A percentile compares a stretch with the other conserved stretches of the same genome.
phyloP scores from a whole-genome alignment of 176 grass and related monocot species.

The Aegilops bicornis region DNA sequence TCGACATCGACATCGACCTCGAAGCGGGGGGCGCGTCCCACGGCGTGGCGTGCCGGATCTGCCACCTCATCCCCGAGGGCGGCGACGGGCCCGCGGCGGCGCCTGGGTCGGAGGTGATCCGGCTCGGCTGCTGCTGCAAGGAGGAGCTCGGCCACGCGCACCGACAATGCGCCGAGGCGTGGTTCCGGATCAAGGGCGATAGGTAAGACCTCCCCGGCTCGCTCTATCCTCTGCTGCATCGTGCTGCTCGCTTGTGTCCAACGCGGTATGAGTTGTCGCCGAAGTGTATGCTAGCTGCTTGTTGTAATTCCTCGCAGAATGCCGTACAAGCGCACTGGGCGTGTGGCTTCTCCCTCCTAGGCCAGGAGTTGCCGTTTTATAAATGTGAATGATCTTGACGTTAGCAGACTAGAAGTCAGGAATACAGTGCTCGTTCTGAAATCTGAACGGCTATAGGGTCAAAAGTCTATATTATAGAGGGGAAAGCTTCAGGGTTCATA shows the following conservation, averaged over 20 bases:
- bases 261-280: background rate
- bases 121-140: conserved; percentile 70
- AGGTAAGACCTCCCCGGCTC: conserved; percentile 43
- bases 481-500: background rate
- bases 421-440: background rate
- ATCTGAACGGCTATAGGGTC: background rate
- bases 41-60: conserved; percentile 61
- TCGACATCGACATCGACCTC: background rate
- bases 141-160: conserved; percentile 60
- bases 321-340: background rate
- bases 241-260: background rate
- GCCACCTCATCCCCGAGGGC: conserved; percentile 46
- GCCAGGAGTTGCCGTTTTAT: background rate
- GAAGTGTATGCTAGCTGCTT: background rate
- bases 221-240: background rate
- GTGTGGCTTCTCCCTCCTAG: background rate
- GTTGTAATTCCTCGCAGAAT: background rate
- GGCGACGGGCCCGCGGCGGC: background rate
- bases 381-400: background rate
- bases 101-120: conserved; percentile 45
- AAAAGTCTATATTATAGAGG: background rate
- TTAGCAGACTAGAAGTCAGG: background rate
- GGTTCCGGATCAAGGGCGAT: conserved; percentile 74
- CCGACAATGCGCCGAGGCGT: conserved; percentile 71
- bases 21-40: background rate